These are phyloP conservation scores for Alloascoidea hylecoeti DNA, from an alignment of 805 yeast species.

Conservation along the genomic window DNA sequence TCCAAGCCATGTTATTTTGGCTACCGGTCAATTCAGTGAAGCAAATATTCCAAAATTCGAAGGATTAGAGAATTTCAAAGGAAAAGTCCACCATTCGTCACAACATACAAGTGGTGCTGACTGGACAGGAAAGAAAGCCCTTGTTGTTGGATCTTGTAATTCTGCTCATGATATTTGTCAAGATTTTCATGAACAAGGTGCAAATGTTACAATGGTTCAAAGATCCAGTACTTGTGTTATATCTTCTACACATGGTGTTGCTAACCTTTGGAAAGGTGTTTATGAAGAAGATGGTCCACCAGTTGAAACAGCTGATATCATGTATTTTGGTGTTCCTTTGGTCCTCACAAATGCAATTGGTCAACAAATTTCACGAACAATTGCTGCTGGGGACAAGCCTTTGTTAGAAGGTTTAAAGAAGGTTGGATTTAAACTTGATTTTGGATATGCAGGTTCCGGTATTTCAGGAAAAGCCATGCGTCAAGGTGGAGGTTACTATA, in stretches of 20 bases:
- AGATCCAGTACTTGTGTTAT: conserved; percentile 30
- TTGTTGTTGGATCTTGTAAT: conserved; percentile 31
- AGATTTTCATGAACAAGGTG: conserved; percentile 30
- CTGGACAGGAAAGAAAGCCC: conserved; percentile 25
- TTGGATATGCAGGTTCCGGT: conserved; percentile 29
- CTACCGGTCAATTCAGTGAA: conserved; percentile 32
- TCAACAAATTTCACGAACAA: conserved; percentile 22
- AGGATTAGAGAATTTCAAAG: conserved; percentile 22
- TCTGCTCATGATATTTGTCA: conserved; percentile 32
- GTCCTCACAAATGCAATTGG: conserved; percentile 19
- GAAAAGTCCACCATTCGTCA: conserved; percentile 26
- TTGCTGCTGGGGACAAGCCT: conserved; percentile 18
- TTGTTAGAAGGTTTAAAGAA: conserved; percentile 18
- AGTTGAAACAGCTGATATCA: conserved; percentile 24
- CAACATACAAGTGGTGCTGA: conserved; percentile 25
- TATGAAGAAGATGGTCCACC: conserved; percentile 22
- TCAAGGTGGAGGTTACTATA: conserved; percentile 32
- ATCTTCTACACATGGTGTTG: conserved; percentile 20
- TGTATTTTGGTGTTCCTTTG: conserved; percentile 21
- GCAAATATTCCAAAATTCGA: conserved; percentile 27
- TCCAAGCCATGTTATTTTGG: conserved; percentile 25
- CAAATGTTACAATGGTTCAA: conserved; percentile 27
- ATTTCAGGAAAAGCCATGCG: conserved; percentile 23
- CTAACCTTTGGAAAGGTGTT: conserved; percentile 16
- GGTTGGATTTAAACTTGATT: conserved; percentile 25